Evolutionary conservation across 768 basidiomycete species (phyloP), one percentile per base, ranked within the genome.

Genomic region (Psilocybe cubensis): DNA sequence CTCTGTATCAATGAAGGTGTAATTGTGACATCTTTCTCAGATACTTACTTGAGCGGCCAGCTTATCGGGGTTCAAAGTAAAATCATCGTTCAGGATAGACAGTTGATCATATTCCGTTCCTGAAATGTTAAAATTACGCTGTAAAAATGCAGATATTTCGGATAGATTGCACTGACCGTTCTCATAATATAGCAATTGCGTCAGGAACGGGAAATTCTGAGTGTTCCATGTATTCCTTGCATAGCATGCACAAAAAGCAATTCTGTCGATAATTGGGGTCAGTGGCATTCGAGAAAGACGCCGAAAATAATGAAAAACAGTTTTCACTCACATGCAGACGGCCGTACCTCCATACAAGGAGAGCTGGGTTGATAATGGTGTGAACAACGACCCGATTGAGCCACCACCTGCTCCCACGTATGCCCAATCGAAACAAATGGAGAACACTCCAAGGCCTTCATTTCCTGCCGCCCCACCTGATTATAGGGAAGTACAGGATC

Each of bases 371-470:
- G 78, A 77, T 10, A 87, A 67, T 0, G 86, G 85, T 24, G 84
- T 82, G 56, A 69, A 78, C 20, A 76, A 61, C 0, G 69, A n/a
- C 52, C 74, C 60, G 59, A 79, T 70, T 69, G 72, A 62, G 57
- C 71, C 63, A 65, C 70, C 71, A 3, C 70, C 68, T 3, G 73
- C 58, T 66, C 72, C 64, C 44, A 76, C 75, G 42, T 79, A 74
- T 28, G 80, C 81, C 83, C 84, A 85, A 63, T 86, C 84, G 23
- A 86, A 72, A 56, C 73, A 83, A 42, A 84, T 61, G 0, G 83
- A 77, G 42, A 85, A 76, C 31, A 82, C 68, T 12, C 82, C 83
- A 18, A 85, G 72, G 21, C 83, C 83, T 66, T 84, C 82, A 53
- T 84, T 83, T 45, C 74, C 83, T 11, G 80, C 76, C n/a, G 74